Percentiles rank a stretch among this genome's conserved stretches.
Conservation (phyloP, 2,329 filamentous ascomycete species). For the Fusarium siculi region DNA sequence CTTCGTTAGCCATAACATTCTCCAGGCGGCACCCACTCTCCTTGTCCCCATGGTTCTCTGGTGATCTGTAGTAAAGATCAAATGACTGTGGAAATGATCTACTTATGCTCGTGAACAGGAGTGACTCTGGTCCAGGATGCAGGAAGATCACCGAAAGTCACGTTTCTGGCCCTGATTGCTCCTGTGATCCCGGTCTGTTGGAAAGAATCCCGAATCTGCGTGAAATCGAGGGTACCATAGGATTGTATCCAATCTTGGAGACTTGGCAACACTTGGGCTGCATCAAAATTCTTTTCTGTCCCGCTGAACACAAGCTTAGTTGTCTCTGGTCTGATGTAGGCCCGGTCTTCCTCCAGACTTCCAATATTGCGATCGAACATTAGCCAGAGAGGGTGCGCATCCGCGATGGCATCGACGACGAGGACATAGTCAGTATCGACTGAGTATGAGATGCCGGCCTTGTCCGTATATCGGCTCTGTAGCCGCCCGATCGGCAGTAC, state of each 20-base stretch:
- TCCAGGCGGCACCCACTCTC: fast-evolving
- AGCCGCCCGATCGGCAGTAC: not conserved
- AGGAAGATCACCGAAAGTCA: not conserved
- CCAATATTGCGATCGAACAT: not conserved
- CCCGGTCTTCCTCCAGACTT: not conserved
- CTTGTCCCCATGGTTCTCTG: not conserved
- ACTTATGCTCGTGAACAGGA: not conserved
- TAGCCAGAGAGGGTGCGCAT: not conserved
- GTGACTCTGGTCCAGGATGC: not conserved
- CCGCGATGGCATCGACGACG: not conserved
- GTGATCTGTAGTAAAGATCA: fast-evolving
- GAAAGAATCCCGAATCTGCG: not conserved
- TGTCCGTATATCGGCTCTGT: fast-evolving
- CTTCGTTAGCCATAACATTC: fast-evolving
- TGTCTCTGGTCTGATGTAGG: not conserved
- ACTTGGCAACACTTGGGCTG: not conserved
- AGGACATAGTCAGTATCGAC: not conserved
- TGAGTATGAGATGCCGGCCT: not conserved
- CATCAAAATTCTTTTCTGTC: not conserved
- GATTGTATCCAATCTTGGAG: not conserved
- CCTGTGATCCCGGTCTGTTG: not conserved
- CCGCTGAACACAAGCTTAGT: not conserved
- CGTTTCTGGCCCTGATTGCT: not conserved
- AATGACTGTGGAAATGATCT: not conserved
- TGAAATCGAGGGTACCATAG: not conserved